A percentile compares a stretch with the other conserved stretches of the same genome.
phyloP scores from a whole-genome alignment of 148 eudicot species.

The Chenopodium formosanum region DNA sequence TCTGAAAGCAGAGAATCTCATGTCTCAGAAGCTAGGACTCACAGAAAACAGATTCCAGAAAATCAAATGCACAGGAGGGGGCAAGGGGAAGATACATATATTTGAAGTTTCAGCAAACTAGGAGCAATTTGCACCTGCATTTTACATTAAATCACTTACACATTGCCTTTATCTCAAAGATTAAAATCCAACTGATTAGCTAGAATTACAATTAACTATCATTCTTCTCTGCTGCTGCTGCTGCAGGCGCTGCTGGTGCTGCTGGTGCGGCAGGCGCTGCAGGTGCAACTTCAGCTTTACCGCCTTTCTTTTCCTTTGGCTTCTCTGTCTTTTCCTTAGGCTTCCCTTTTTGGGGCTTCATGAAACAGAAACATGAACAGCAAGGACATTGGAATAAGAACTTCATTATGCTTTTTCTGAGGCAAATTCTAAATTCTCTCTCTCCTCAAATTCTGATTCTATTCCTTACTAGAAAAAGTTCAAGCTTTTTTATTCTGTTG shows the following conservation, averaged over 20 bases:
- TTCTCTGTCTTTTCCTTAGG: slow-evolving; percentile 35
- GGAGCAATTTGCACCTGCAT: not conserved
- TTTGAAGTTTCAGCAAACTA: not conserved
- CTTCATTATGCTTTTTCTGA: slow-evolving; percentile 31
- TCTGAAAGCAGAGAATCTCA: slow-evolving; percentile 1
- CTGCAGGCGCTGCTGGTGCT: not conserved
- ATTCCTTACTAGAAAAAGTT: not conserved
- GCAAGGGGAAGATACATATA: not conserved
- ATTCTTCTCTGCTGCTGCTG: slow-evolving; percentile 11
- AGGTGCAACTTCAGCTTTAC: not conserved
- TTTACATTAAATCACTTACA: slow-evolving; percentile 10
- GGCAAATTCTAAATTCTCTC: not conserved
- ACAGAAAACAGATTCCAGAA: not conserved
- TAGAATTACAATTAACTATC: not conserved
- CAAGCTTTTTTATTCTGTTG: slow-evolving; percentile 2
- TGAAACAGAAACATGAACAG: slow-evolving; percentile 55
- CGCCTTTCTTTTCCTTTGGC: not conserved
- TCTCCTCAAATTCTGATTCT: not conserved
- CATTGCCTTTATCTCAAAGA: slow-evolving; percentile 19
- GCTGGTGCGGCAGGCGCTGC: slow-evolving; percentile 15
- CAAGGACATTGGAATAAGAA: slow-evolving; percentile 58
- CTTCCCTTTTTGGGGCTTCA: slow-evolving; percentile 49
- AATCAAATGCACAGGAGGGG: not conserved
- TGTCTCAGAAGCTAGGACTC: not conserved
- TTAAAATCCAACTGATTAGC: not conserved